A percentile compares a stretch with the other conserved stretches of the same genome.
Evolutionary conservation across 805 yeast genomes (phyloP).

Genomic region (Kuraishia floccosa): DNA sequence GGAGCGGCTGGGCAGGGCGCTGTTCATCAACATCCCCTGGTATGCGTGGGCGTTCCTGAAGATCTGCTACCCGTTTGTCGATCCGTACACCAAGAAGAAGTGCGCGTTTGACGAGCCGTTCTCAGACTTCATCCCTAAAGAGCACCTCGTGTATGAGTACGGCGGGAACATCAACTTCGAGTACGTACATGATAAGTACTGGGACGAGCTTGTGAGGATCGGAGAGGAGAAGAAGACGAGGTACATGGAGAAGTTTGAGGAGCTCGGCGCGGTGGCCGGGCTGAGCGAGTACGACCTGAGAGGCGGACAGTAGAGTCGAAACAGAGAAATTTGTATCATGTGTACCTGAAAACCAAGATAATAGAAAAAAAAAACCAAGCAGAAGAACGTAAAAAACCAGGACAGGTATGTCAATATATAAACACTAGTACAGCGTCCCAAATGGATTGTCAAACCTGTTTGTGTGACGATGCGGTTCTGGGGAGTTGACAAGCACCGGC

Average conservation of each 20-base stretch:
- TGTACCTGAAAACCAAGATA: too few relatives aligned
- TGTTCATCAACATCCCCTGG: constrained; percentile 79
- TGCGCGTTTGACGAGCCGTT: constrained; percentile 78
- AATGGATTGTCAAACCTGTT: constrained; percentile 1
- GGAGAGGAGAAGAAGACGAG: constrained; percentile 39
- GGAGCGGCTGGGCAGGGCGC: constrained; percentile 78
- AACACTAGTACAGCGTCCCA: constrained; percentile 1
- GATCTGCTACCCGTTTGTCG: constrained; percentile 81
- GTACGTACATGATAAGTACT: constrained; percentile 61
- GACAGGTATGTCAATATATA: background rate
- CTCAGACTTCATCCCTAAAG: constrained; percentile 58
- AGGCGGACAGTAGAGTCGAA: too few relatives aligned
- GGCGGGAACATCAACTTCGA: constrained; percentile 73
- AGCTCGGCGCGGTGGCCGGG: constrained; percentile 57
- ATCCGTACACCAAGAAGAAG: constrained; percentile 80
- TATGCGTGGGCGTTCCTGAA: constrained; percentile 83
- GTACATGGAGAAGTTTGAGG: constrained; percentile 51
- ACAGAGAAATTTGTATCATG: too few relatives aligned
- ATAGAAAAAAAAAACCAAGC: background rate
- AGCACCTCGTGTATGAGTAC: constrained; percentile 61
- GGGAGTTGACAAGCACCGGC: constrained; percentile 8
- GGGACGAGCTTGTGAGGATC: constrained; percentile 53
- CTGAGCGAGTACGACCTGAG: constrained; percentile 66
- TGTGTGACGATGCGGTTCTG: background rate
- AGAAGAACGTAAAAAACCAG: background rate